Evolutionary conservation across 495 filamentous ascomycete genomes (phyloP).

Genomic region (Staphylotrichum longicolle): DNA sequence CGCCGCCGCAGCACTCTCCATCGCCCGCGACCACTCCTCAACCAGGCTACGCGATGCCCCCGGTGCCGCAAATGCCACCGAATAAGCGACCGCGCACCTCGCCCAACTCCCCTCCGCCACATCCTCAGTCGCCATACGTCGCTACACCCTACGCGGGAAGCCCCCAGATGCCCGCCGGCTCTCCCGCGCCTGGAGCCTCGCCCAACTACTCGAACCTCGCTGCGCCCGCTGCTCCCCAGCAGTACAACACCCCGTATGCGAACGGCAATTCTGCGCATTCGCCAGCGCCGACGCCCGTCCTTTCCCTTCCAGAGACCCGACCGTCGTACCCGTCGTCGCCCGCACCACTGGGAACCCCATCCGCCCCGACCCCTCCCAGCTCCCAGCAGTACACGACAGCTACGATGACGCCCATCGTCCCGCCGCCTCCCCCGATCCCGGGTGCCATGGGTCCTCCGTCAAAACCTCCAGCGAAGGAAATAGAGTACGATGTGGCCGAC

Average conservation of each 20-base stretch:
- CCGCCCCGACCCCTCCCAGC: conserved; percentile 21
- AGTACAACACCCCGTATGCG: conserved; percentile 22
- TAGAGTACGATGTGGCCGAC: conserved; percentile 67
- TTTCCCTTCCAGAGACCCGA: conserved; percentile 27
- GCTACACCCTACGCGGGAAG: conserved; percentile 22
- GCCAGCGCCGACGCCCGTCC: conserved; percentile 20
- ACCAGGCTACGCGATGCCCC: conserved; percentile 44
- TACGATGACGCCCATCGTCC: conserved; percentile 36
- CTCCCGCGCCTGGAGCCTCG: conserved; percentile 19
- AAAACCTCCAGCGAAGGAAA: conserved; percentile 67
- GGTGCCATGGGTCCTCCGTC: conserved; percentile 78
- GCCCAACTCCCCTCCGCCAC: conserved; percentile 47
- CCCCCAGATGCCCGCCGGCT: conserved; percentile 15
- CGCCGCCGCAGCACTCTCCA: conserved; percentile 40
- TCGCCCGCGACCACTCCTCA: conserved; percentile 33
- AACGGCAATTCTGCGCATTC: conserved; percentile 25
- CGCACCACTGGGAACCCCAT: conserved; percentile 12
- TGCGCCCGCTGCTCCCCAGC: conserved; percentile 7
- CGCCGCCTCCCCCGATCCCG: conserved; percentile 28
- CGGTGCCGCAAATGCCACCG: conserved; percentile 15
- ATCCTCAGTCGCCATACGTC: conserved; percentile 32
- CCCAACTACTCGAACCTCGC: conserved; percentile 24
- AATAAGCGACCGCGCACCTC: conserved; percentile 69
- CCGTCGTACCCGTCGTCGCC: conserved; percentile 33
- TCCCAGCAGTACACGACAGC: conserved; percentile 41